Evolutionary conservation across 2,329 filamentous ascomycete species (phyloP), one percentile per base, ranked within the genome.

Genomic region (Alternaria atra): DNA sequence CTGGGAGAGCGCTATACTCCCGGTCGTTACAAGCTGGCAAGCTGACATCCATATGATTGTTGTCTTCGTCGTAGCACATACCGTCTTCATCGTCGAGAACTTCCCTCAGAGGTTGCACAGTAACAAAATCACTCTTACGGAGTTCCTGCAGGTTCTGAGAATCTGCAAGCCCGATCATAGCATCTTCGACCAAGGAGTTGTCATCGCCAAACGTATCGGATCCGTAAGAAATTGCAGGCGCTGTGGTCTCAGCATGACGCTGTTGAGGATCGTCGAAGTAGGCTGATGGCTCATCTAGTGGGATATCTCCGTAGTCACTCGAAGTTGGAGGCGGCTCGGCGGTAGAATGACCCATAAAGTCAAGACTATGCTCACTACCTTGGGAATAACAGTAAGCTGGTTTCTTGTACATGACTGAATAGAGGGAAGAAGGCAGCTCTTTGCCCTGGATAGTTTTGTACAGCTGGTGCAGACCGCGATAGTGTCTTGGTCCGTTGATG

Each of bases 241-340:
- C 43, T 15, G 32, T 53, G 8, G 2, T n/a, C 4, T 27, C 17
- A 4, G 53, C 4, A 30, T 35, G 7, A 6, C 5, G 5, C 12
- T 23, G n/a, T 25, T 37, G 25, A 9, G 29, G 9, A 58, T 37
- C 4, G 61, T 39, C n/a, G 4, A 32, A n/a, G 20, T 65, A 35
- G n/a, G 25, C 8, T 39, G 57, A 47, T 2, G 68, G 15, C 8
- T 71, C 67, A 7, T 70, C 67, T 17, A 72, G 44, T 0, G 55
- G 42, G 13, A 69, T 30, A n/a, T 74, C 69, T 29, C 71, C 72
- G 46, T 78, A 77, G 37, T 77, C 72, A 58, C 72, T 77, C 17
- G 72, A 71, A 5, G 50, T 48, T 4, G 47, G 35, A 3, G 51
- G 29, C 4, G 40, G 58, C 17, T 46, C 47, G 2, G 30, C 3